Conservation (phyloP, 495 filamentous ascomycete species). For the Beverwykella pulmonaria region DNA sequence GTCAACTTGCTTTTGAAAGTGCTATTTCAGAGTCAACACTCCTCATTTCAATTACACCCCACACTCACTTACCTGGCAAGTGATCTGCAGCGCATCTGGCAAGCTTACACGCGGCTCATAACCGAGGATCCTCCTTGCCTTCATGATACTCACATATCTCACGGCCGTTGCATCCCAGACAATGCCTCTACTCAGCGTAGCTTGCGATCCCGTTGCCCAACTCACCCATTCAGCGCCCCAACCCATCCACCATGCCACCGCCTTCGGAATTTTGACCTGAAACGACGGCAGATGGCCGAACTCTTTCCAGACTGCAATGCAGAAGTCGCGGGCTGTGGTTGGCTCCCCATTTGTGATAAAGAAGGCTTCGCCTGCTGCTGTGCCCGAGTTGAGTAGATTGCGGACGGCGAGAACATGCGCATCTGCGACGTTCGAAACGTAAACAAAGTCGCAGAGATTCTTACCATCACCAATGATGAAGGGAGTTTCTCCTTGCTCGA, state of each 20-base stretch:
- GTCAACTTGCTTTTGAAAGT: slow-evolving; percentile 20
- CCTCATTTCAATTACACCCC: background rate
- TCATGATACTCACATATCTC: slow-evolving; percentile 60
- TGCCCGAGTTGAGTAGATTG: slow-evolving; percentile 57
- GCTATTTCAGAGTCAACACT: slow-evolving; percentile 1
- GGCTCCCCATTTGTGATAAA: slow-evolving; percentile 68
- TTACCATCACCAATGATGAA: slow-evolving; percentile 60
- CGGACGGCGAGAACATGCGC: slow-evolving; percentile 65
- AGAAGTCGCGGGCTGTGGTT: slow-evolving; percentile 63
- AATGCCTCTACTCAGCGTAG: slow-evolving; percentile 60
- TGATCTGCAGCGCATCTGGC: slow-evolving; percentile 51
- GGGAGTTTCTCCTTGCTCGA: slow-evolving; percentile 57
- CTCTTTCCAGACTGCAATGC: slow-evolving; percentile 60
- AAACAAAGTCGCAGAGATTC: slow-evolving; percentile 65
- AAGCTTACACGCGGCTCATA: slow-evolving; percentile 61
- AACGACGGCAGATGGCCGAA: slow-evolving; percentile 60
- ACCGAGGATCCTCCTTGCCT: slow-evolving; percentile 60
- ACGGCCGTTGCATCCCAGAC: slow-evolving; percentile 58
- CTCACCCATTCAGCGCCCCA: slow-evolving; percentile 54
- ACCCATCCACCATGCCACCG: slow-evolving; percentile 55
- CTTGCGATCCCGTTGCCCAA: slow-evolving; percentile 54
- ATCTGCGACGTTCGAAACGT: slow-evolving; percentile 63
- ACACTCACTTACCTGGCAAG: slow-evolving; percentile 37
- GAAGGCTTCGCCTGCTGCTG: slow-evolving; percentile 63
- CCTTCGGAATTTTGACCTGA: slow-evolving; percentile 56